phyloP scores from a whole-genome alignment of 1,284 basidiomycete species.

The Puccinia horiana region DNA sequence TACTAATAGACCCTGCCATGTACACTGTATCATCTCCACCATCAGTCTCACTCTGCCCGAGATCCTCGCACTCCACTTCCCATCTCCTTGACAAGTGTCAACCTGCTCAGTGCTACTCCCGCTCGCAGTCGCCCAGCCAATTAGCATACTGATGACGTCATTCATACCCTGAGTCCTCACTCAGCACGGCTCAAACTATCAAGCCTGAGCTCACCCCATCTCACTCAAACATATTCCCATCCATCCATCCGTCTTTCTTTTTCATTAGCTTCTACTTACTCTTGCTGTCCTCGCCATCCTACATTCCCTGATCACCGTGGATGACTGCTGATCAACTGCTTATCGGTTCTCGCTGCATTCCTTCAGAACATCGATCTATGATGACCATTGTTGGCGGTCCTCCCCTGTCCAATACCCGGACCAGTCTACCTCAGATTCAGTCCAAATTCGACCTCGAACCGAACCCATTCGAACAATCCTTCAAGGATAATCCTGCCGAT shows the following conservation, averaged over 20 bases:
- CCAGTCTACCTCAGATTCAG: constrained; percentile 42
- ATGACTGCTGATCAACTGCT: constrained; percentile 9
- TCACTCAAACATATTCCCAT: too few relatives aligned
- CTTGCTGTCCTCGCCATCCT: neutral
- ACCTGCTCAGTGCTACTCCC: neutral
- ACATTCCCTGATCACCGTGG: neutral
- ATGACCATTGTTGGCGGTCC: constrained; percentile 39
- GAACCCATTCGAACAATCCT: constrained; percentile 95
- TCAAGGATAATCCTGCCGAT: constrained; percentile 62
- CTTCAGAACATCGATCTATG: constrained; percentile 8
- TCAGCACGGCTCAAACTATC: too few relatives aligned
- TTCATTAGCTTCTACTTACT: neutral
- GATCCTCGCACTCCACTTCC: too few relatives aligned
- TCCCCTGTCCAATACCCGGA: constrained; percentile 43
- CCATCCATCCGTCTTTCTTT: too few relatives aligned
- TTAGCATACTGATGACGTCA: constrained; percentile 23
- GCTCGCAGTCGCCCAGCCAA: neutral
- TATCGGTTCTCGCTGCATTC: neutral
- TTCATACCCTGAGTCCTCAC: neutral
- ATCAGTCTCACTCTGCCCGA: too few relatives aligned
- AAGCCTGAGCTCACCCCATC: too few relatives aligned
- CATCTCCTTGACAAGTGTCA: neutral
- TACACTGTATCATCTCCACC: too few relatives aligned
- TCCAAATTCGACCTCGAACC: constrained; percentile 69
- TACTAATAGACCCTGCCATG: too few relatives aligned